Evolutionary conservation across 2,329 filamentous ascomycete species (phyloP), one percentile per base, ranked within the genome.

Genomic region (Cordyceps farinosa): DNA sequence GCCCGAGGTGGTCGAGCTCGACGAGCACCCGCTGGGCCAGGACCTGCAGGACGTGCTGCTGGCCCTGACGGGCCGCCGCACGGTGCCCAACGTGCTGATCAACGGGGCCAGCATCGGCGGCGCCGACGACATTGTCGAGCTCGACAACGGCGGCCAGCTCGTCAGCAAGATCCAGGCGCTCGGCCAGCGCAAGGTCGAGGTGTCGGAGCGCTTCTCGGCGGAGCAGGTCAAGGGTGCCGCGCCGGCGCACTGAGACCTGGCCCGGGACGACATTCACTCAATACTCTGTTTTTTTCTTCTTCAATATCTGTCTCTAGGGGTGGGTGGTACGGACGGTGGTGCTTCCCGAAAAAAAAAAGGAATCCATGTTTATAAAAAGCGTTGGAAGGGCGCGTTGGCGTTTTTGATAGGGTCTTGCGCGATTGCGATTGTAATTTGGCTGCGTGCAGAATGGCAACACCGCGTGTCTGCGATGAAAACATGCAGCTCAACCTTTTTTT

Each of bases 61-160:
- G 17, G 84, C 87, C 65, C 89, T 85, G 72, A 98, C 95, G 0
- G 90, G 90, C 51, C 85, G 94, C 56, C 82, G 80, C 65, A 99
- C 95, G 0, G 95, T 99, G 0, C 95, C 95, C 17, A 99, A 99
- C 73, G 84, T 98, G 42, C 82, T 99, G 69, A 83, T 99, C 70
- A 91, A 92, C 70, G 92, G 92, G 52, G 87, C 89, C 74, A 95
- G 90, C 75, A 91, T 98, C 65, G 95, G 95, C 53, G 95, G 95
- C 29, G 87, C 91, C 56, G 94, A 98, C 72, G 92, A 97, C 65
- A 84, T 99, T 63, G 84, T 86, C 55, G 87, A 84, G 32, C 79
- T 98, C 65, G 87, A 93, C 72, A 75, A 79, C 34, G 82, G 83
- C 38, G 87, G 88, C 66, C 84, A 85, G 63, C 79, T 98, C 65